Percentiles rank a stretch among this genome's conserved stretches.
phyloP scores from a whole-genome alignment of 2,329 filamentous ascomycete genomes.

The Neodidymelliopsis sp. region DNA sequence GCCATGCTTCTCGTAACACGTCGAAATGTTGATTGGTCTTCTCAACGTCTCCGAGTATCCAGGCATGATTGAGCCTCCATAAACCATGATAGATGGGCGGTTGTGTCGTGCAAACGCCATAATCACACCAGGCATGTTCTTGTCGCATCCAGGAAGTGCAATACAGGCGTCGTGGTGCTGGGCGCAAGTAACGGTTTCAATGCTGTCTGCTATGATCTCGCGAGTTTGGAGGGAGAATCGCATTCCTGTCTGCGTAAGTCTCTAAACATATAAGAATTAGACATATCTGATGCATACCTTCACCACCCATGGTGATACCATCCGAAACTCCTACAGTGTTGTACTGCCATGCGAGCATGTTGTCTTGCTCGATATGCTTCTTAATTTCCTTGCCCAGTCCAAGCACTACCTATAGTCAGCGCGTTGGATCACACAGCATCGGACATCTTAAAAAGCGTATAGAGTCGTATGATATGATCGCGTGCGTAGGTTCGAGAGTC shows the following conservation, averaged over 20 bases:
- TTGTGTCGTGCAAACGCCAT: conserved; percentile 94
- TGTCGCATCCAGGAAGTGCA: conserved; percentile 92
- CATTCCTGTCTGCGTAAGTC: conserved; percentile 69
- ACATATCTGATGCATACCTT: conserved; percentile 62
- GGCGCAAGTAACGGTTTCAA: conserved; percentile 91
- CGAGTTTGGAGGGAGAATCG: conserved; percentile 88
- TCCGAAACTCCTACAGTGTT: conserved; percentile 91
- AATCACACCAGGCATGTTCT: conserved; percentile 94
- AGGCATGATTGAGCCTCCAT: conserved; percentile 88
- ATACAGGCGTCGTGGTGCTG: conserved; percentile 95
- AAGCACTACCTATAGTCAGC: conserved; percentile 64
- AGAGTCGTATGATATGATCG: neutral
- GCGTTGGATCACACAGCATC: conserved; percentile 18
- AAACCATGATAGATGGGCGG: conserved; percentile 92
- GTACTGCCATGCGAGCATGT: conserved; percentile 94
- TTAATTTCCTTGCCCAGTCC: conserved; percentile 91
- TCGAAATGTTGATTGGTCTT: conserved; percentile 84
- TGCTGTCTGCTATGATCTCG: conserved; percentile 92
- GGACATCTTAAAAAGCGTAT: conserved; percentile 15
- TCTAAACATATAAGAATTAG: neutral
- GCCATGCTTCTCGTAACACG: conserved; percentile 86
- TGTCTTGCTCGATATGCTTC: conserved; percentile 77
- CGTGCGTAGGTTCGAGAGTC: neutral
- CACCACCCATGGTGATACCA: conserved; percentile 93
- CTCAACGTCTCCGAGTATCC: conserved; percentile 81